Conservation (phyloP, 1,284 basidiomycete species). For the Phaffia rhodozyma region DNA sequence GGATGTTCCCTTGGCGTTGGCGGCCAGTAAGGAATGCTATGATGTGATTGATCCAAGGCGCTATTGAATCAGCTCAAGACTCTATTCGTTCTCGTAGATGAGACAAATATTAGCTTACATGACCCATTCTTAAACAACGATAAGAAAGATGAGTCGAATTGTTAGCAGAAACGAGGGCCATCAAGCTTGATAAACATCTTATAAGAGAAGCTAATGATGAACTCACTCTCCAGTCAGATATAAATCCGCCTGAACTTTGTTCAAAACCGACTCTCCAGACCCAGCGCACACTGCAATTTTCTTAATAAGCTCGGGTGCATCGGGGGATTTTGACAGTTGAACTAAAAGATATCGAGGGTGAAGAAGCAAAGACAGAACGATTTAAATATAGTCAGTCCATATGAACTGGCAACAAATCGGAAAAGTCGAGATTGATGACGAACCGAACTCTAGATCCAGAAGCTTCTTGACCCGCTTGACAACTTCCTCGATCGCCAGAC, state of each 20-base stretch:
- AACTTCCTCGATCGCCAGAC: conserved; percentile 41
- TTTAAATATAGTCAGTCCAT: neutral
- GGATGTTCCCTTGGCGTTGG: conserved; percentile 55
- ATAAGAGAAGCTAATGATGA: neutral
- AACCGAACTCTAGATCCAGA: conserved; percentile 53
- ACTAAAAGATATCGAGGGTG: conserved; percentile 42
- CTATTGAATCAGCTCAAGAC: conserved; percentile 15
- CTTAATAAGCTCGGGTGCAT: conserved; percentile 24
- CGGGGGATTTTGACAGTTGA: conserved; percentile 53
- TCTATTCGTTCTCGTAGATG: neutral
- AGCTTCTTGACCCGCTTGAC: conserved; percentile 55
- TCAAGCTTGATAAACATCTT: neutral
- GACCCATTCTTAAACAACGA: conserved; percentile 45
- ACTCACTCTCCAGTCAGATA: conserved; percentile 68
- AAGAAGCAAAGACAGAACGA: neutral
- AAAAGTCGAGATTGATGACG: conserved; percentile 24
- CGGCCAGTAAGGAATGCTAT: conserved; percentile 71
- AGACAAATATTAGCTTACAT: conserved; percentile 43
- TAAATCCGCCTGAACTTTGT: conserved; percentile 58
- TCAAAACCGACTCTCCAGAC: conserved; percentile 61
- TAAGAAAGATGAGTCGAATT: neutral
- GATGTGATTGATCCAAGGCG: conserved; percentile 9
- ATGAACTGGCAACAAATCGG: conserved; percentile 1
- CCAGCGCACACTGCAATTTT: conserved; percentile 73
- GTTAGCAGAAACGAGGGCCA: neutral